Evolutionary conservation across 805 yeast genomes (phyloP).

Genomic region (Starmera caribaea): DNA sequence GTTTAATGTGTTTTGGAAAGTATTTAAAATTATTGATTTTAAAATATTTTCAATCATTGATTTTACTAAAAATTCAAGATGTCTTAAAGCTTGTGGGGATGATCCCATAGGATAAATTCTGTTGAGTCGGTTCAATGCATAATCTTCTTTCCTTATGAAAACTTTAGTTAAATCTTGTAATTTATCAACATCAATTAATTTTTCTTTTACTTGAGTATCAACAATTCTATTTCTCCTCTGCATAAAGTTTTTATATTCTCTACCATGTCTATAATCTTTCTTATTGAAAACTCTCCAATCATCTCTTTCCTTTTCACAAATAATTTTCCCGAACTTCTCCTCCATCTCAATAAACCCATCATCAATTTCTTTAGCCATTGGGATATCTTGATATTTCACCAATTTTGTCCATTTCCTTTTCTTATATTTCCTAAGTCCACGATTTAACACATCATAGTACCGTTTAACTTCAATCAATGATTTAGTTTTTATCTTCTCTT

Average conservation of each 20-base stretch:
- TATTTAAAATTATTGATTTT: no score
- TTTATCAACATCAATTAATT: no score
- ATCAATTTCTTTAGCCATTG: conserved; percentile 44
- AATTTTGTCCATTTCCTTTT: conserved; percentile 12
- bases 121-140: no score
- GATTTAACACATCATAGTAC: conserved; percentile 33
- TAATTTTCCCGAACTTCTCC: conserved; percentile 24
- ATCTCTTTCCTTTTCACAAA: not conserved
- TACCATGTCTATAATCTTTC: no score
- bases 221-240: not conserved
- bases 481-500: conserved; percentile 29
- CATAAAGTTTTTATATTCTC: not conserved
- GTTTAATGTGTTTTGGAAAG: no score
- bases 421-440: conserved; percentile 20
- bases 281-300: no score
- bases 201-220: not conserved
- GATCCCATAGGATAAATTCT: no score
- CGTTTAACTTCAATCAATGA: conserved; percentile 31
- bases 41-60: no score
- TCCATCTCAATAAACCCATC: conserved; percentile 33
- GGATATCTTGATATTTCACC: conserved; percentile 34
- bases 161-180: no score
- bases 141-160: no score
- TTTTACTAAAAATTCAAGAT: no score
- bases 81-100: no score